phyloP scores from a whole-genome alignment of 495 filamentous ascomycete genomes.

The Aspergillus olivimuriae region DNA sequence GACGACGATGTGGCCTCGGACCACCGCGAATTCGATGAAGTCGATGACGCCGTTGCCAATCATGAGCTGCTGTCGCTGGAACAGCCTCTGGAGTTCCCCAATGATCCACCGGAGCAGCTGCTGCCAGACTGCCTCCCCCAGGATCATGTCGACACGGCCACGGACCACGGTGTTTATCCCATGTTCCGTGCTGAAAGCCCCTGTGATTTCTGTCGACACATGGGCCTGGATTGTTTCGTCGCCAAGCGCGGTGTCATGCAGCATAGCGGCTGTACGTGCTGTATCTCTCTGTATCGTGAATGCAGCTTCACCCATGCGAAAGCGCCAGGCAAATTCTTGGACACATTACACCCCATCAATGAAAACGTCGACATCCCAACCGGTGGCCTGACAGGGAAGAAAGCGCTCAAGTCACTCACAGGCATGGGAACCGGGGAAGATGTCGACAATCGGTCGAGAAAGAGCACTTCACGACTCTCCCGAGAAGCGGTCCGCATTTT shows the following conservation, averaged over 20 bases:
- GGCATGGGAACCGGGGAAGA: conserved; percentile 31
- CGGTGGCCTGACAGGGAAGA: conserved; percentile 32
- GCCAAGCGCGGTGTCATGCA: conserved; percentile 61
- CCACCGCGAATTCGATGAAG: conserved; percentile 31
- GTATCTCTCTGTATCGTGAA: conserved; percentile 64
- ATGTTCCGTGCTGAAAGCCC: conserved; percentile 47
- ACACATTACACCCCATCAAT: conserved; percentile 44
- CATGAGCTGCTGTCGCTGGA: conserved; percentile 33
- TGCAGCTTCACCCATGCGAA: conserved; percentile 62
- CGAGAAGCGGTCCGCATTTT: conserved; percentile 66
- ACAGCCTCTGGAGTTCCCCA: conserved; percentile 31
- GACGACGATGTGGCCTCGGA: conserved; percentile 40
- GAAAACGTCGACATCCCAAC: conserved; percentile 40
- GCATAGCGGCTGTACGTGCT: conserved; percentile 66
- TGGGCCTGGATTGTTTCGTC: conserved; percentile 69
- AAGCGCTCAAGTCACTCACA: conserved; percentile 35
- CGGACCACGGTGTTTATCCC: conserved; percentile 36
- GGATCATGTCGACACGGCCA: conserved; percentile 23
- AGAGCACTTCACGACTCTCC: conserved; percentile 59
- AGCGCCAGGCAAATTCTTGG: conserved; percentile 40
- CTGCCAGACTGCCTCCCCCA: conserved; percentile 18
- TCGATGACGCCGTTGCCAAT: conserved; percentile 27
- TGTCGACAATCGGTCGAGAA: conserved; percentile 42
- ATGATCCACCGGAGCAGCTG: conserved; percentile 23
- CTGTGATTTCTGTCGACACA: conserved; percentile 65